phyloP scores from a whole-genome alignment of 345 rosid species.

The Luvunga scandens region DNA sequence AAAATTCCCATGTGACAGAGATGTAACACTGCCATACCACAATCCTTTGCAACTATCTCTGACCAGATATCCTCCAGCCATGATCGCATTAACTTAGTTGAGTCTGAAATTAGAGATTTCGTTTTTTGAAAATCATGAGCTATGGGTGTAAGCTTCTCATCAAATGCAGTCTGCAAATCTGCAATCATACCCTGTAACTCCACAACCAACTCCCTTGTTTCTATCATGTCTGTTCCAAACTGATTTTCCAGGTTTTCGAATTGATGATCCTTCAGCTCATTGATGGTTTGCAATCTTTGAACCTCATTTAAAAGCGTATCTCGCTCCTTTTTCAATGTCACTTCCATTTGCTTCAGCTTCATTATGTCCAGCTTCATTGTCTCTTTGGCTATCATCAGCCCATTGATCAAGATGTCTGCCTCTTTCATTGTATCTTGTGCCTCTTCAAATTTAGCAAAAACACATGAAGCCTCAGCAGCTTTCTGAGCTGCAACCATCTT shows the following conservation, averaged over 20 bases:
- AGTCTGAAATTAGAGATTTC: constrained; percentile 52
- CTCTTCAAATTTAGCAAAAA: constrained; percentile 81
- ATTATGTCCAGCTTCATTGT: constrained; percentile 62
- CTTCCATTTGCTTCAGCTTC: constrained; percentile 47
- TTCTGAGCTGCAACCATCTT: constrained; percentile 60
- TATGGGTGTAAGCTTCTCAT: constrained; percentile 40
- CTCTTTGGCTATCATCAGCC: constrained; percentile 72
- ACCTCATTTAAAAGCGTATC: constrained; percentile 48
- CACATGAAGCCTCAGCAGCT: constrained; percentile 62
- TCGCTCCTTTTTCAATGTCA: constrained; percentile 49
- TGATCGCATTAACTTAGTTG: constrained; percentile 48
- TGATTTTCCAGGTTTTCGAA: constrained; percentile 58
- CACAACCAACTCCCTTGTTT: constrained; percentile 44
- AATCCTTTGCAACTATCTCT: constrained; percentile 79
- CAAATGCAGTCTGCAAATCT: constrained; percentile 42
- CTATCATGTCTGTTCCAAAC: constrained; percentile 52
- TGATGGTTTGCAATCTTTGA: constrained; percentile 53
- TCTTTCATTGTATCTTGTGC: constrained; percentile 81
- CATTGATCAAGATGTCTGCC: constrained; percentile 81
- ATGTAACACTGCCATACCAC: constrained; percentile 85
- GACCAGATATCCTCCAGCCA: constrained; percentile 96
- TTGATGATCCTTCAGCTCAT: constrained; percentile 47
- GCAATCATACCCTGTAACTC: constrained; percentile 58
- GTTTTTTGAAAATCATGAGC: constrained; percentile 44
- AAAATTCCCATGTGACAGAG: constrained; percentile 88